A percentile compares a stretch with the other conserved stretches of the same genome.
These are phyloP conservation scores for Microsporum ferrugineum DNA, from an alignment of 2,329 filamentous ascomycete genomes.

Conservation along the genomic window DNA sequence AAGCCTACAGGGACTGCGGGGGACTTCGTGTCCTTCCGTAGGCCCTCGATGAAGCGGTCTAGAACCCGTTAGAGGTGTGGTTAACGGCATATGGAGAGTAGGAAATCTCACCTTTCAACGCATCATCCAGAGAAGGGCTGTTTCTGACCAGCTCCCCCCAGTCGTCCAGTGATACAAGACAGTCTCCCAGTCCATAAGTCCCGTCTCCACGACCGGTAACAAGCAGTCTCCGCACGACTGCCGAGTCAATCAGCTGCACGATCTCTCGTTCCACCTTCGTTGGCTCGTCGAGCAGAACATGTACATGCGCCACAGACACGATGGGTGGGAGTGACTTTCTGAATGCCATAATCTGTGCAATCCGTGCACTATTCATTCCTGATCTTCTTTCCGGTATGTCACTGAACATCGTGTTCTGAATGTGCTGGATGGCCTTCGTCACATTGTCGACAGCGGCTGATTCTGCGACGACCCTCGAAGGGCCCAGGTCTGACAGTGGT, in stretches of 20 bases:
- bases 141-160: slow-evolving; percentile 38
- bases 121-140: slow-evolving; percentile 25
- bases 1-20: slow-evolving; percentile 35
- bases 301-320: slow-evolving; percentile 49
- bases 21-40: slow-evolving; percentile 38
- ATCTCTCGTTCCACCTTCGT: slow-evolving; percentile 51
- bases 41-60: slow-evolving; percentile 41
- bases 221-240: slow-evolving; percentile 43
- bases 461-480: slow-evolving; percentile 39
- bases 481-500: slow-evolving; percentile 42
- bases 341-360: slow-evolving; percentile 48
- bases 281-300: slow-evolving; percentile 45
- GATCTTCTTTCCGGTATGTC: slow-evolving; percentile 43
- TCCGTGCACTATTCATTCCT: slow-evolving; percentile 52
- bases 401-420: slow-evolving; percentile 44
- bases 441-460: slow-evolving; percentile 40
- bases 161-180: slow-evolving; percentile 43
- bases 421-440: slow-evolving; percentile 43
- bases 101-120: slow-evolving; percentile 24
- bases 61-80: background rate
- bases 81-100: background rate
- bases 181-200: slow-evolving; percentile 46
- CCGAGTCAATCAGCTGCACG: slow-evolving; percentile 40
- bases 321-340: slow-evolving; percentile 45
- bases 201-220: slow-evolving; percentile 48